These are phyloP conservation scores for Penicillium canescens DNA, from an alignment of 495 filamentous ascomycete species.

Conservation along the genomic window DNA sequence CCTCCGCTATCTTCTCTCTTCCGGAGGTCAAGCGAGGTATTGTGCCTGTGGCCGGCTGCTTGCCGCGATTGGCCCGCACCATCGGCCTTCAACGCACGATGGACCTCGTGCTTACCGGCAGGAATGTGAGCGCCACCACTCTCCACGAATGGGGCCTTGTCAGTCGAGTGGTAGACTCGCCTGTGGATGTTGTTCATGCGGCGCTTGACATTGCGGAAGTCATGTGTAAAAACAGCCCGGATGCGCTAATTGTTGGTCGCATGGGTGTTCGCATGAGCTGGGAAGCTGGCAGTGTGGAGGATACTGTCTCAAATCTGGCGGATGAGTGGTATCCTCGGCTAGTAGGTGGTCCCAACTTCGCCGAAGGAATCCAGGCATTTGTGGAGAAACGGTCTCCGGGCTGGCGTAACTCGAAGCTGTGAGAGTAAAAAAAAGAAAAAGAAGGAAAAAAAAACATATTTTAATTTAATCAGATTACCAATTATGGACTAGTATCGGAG, in stretches of 20 bases:
- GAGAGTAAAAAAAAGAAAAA: background rate
- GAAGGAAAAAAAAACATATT: background rate
- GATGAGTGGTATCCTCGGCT: conserved; percentile 60
- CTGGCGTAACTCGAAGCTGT: conserved; percentile 77
- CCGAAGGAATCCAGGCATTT: conserved; percentile 77
- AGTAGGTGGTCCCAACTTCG: conserved; percentile 69
- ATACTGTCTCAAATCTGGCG: conserved; percentile 58
- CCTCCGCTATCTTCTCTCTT: conserved; percentile 56
- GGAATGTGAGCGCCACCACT: conserved; percentile 55
- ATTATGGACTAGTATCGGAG: no score
- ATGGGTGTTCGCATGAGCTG: conserved; percentile 66
- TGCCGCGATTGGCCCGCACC: conserved; percentile 70
- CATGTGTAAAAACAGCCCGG: conserved; percentile 59
- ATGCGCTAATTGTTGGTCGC: conserved; percentile 66
- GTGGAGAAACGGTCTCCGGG: conserved; percentile 71
- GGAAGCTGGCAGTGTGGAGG: conserved; percentile 65
- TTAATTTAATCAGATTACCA: conserved; percentile 7
- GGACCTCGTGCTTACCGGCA: conserved; percentile 69
- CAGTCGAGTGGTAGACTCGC: conserved; percentile 29
- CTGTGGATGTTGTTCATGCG: conserved; percentile 29
- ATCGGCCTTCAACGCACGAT: conserved; percentile 68
- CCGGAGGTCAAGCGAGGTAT: conserved; percentile 73
- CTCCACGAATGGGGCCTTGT: conserved; percentile 68
- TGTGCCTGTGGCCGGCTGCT: conserved; percentile 65
- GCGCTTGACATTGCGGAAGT: conserved; percentile 18